Base-by-base conservation (phyloP, 495 filamentous ascomycete species). In the Neurospora terricola region DNA sequence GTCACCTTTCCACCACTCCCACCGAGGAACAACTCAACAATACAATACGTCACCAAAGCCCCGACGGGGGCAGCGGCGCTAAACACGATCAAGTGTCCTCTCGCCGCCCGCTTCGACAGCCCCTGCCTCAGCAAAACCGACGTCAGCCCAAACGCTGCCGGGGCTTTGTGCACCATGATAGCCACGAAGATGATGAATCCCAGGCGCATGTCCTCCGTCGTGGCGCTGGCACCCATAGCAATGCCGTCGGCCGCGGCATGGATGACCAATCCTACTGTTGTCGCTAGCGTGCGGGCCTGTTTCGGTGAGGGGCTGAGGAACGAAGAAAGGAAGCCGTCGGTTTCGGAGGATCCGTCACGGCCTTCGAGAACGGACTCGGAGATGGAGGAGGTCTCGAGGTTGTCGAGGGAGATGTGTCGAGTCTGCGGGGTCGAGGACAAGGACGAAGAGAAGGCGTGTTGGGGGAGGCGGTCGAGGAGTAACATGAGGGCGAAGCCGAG, bases 171-270 rank as follows among this genome's bases (percentile, higher is more conserved):
- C 3, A 98, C 87, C 92, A 99, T 94, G 73, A 99, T 96, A 6
- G 96, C 96, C 27, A 98, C 78, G 77, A 99, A 99, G 62, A 99
- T 93, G 75, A 99, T 92, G 45, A 97, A 88, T 39, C 85, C 91
- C 8, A 98, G 83, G 18, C 90, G 91, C 48, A 88, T 88, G 74
- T 91, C 89, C 21, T 90, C 86, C n/a, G 86, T 86, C 23, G 89
- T 91, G 11, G 90, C 88, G 0, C 93, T 96, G 30, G 96, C 96
- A 5, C 96, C 96, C 76, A 99, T 89, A 0, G 96, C 96, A 69
- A 99, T 97, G 4, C 96, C 96, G 75, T 99, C 96, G n/a, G 96
- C 96, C 10, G 92, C 91, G 2, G 96, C 93, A 76, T 99, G 96
- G 73, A 99, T 98, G n/a, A 98, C 92, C 37, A 99, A 84, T 1